Evolutionary conservation across 345 rosid genomes (phyloP).

Genomic region (Citropsis articulata): DNA sequence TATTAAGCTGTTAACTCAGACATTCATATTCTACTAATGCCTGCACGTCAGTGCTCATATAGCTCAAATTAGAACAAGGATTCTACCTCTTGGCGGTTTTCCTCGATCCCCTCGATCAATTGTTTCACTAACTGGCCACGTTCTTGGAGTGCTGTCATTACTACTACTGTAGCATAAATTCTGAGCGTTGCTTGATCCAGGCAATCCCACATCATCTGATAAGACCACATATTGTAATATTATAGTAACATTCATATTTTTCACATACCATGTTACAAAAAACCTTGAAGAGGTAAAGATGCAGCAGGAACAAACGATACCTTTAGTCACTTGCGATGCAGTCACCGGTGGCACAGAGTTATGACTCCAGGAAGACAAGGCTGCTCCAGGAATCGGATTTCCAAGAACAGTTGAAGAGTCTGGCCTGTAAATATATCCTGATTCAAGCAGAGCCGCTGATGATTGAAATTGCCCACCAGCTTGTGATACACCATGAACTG

Average conservation of each 20-base stretch:
- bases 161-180: conserved; percentile 43
- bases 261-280: background rate
- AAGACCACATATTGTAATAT: background rate
- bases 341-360: conserved; percentile 35
- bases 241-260: background rate
- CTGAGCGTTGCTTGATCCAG: conserved; percentile 20
- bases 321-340: conserved; percentile 36
- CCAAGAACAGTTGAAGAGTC: conserved; percentile 46
- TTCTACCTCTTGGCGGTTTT: conserved; percentile 44
- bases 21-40: conserved; percentile 1
- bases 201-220: conserved; percentile 33
- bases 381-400: conserved; percentile 32
- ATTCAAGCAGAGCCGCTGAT: conserved; percentile 47
- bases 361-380: conserved; percentile 54
- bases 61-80: conserved; percentile 11
- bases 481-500: conserved; percentile 50
- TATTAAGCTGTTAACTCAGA: background rate
- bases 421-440: conserved; percentile 36
- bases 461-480: conserved; percentile 42
- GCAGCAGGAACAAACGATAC: conserved; percentile 24
- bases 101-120: conserved; percentile 28
- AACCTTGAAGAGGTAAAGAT: background rate
- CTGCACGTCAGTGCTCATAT: background rate
- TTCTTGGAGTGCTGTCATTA: conserved; percentile 44
- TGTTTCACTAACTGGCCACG: conserved; percentile 29